Percentiles rank a stretch among this genome's conserved stretches.
Conservation (phyloP, 2,329 filamentous ascomycete species). For the Colletotrichum tamarilloi region DNA sequence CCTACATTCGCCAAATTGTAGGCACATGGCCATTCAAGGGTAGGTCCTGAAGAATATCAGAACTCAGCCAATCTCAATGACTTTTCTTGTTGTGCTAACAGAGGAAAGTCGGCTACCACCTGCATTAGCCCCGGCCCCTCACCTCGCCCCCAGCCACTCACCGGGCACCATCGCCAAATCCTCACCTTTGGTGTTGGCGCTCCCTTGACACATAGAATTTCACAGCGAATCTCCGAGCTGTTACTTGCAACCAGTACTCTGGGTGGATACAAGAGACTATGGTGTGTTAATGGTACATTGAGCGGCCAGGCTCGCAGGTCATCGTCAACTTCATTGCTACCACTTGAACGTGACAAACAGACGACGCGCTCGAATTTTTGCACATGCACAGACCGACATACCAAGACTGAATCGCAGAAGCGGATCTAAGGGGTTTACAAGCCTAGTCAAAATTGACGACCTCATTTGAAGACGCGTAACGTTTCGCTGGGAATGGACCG, state of each 20-base stretch:
- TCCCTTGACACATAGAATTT: neutral
- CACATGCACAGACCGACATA: neutral
- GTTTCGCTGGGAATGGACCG: neutral
- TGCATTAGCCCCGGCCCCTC: conserved; percentile 28
- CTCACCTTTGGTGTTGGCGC: conserved; percentile 10
- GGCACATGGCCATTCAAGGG: conserved; percentile 27
- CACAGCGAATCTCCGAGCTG: neutral
- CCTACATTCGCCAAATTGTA: neutral
- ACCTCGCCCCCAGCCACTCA: conserved; percentile 14
- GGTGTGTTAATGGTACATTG: conserved; percentile 12
- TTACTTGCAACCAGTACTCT: neutral
- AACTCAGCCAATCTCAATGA: neutral
- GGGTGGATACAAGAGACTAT: neutral
- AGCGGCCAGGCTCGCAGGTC: neutral
- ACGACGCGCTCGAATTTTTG: neutral
- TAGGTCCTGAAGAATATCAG: conserved; percentile 7
- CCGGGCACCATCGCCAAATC: conserved; percentile 24
- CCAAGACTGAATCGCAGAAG: too few relatives aligned
- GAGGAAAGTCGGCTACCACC: conserved; percentile 17
- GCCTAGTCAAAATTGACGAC: neutral
- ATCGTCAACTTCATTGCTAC: neutral
- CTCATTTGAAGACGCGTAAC: neutral
- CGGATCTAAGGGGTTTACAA: too few relatives aligned
- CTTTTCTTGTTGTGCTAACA: neutral
- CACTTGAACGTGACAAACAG: conserved; percentile 16